phyloP scores from a whole-genome alignment of 192 early-diverging fungal species.

The Coemansia aciculifera region DNA sequence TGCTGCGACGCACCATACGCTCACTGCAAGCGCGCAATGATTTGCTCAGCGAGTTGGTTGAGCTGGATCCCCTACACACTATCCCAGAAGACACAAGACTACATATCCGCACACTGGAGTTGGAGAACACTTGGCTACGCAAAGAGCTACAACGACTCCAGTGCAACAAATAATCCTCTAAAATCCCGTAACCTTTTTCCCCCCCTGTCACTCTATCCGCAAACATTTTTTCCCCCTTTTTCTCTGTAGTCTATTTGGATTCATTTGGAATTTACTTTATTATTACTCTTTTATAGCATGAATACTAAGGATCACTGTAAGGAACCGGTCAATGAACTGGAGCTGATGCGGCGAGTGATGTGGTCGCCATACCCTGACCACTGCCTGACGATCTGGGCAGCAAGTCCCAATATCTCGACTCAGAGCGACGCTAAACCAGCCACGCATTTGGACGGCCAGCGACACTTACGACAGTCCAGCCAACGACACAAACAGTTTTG shows the following conservation, averaged over 20 bases:
- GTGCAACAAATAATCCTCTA: neutral
- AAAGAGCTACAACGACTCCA: slow-evolving; percentile 18
- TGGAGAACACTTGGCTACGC: slow-evolving; percentile 49
- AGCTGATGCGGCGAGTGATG: slow-evolving; percentile 11
- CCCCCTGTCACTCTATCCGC: neutral
- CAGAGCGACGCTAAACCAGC: neutral
- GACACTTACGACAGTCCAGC: neutral
- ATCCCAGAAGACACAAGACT: slow-evolving; percentile 28
- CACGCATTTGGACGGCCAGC: slow-evolving; percentile 14
- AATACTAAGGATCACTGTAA: neutral
- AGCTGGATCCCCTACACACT: slow-evolving; percentile 19
- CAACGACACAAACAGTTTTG: slow-evolving; percentile 25
- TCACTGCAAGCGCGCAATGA: slow-evolving; percentile 41
- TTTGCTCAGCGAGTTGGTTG: slow-evolving; percentile 33
- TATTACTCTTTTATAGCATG: neutral
- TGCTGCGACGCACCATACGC: slow-evolving; percentile 25
- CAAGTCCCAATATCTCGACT: neutral
- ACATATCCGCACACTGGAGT: slow-evolving; percentile 49
- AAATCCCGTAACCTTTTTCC: neutral
- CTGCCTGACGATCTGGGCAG: slow-evolving; percentile 49
- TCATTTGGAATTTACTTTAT: neutral
- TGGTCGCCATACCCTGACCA: slow-evolving; percentile 55
- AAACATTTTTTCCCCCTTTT: neutral
- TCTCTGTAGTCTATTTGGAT: neutral
- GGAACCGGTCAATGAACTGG: neutral